Evolutionary conservation across 345 rosid species (phyloP), one percentile per base, ranked within the genome.

Genomic region (Eucalyptus camaldulensis): DNA sequence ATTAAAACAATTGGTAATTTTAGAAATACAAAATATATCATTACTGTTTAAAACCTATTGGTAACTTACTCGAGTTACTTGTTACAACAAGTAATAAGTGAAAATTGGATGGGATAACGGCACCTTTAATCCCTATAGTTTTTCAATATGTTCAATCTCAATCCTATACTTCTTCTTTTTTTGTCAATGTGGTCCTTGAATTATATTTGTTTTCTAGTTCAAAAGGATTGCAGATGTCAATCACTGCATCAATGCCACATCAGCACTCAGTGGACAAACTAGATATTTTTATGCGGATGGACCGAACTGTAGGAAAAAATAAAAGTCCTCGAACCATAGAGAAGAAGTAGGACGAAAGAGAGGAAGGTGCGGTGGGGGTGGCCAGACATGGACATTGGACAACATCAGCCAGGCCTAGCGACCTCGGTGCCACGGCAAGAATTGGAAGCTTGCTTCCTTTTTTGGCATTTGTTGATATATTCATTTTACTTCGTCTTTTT

Each of bases 211-310:
- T 15, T 3, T 31, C 69, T 6, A 4, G 40, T 62, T 62, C 17
- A 14, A 49, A 67, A 4, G 2, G 4, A 16, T 4, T 67, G 80
- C 21, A 67, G 0, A 67, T 4, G 0, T 67, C 40, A 19, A 31
- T 37, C 43, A 0, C 22, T 1, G 0, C 40, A 31, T 4, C 2
- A n/a, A 31, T 16, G 40, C 40, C 40, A 8, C 40, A 4, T 67
- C 10, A 67, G 9, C 11, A 9, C 21, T 15, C 3, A 15, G 1
- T 5, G 80, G 22, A 67, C 80, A 67, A 67, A 31, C 80, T 2
- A 67, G 10, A 31, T 67, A 19, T 67, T 15, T 31, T 67, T 67
- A 67, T 3, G 43, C 24, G 4, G 24, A 33, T n/a, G 80, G 43
- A 69, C 80, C 24, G 16, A 69, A 69, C 22, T 17, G 10, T 33